Base-by-base conservation (phyloP, 306 rosid genomes). In the Rosa rugosa region DNA sequence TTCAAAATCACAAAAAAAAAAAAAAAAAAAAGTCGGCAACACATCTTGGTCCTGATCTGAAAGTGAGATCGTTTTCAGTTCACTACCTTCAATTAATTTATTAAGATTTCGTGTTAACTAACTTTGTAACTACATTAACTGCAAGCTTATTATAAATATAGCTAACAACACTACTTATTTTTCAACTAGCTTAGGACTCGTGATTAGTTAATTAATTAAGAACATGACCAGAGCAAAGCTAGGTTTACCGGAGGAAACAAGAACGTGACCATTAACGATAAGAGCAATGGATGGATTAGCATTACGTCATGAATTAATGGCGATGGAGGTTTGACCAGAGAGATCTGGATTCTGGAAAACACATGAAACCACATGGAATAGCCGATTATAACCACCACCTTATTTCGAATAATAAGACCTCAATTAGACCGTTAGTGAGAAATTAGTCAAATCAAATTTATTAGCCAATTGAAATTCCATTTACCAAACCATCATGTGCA, bases 291-390 rank as follows among this genome's bases (percentile, higher is more conserved):
- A 20, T 4, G 78, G 87, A 80, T 69, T 75, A 22, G 79, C 56
- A 79, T 75, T 66, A 56, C 65, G 80, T 77, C 79, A 83, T 71
- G 47, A 46, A 82, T 77, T 82, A 69, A 63, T 20, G 69, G 80
- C 80, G 53, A 75, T 20, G 72, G 80, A 11, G 70, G 69, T 80
- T 85, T 90, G 90, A 85, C 88, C 40, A 75, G 75, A 73, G 57
- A 59, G 20, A 84, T 85, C 70, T 46, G 80, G 90, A 76, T 45
- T 63, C 72, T 47, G 34, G 34, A 41, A 80, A 89, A 87, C 88
- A 89, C 90, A 91, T 83, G 93, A 86, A 86, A 80, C 84, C 97
- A 89, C 93, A 87, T 91, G 97, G 79, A 88, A 46, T 45, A 63
- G 16, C 72, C 49, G 72, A 63, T 76, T 46, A 31, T 63, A 75